Evolutionary conservation across 768 basidiomycete genomes (phyloP), one percentile per base, ranked within the genome.

Genomic region (Phaeotremella skinneri): DNA sequence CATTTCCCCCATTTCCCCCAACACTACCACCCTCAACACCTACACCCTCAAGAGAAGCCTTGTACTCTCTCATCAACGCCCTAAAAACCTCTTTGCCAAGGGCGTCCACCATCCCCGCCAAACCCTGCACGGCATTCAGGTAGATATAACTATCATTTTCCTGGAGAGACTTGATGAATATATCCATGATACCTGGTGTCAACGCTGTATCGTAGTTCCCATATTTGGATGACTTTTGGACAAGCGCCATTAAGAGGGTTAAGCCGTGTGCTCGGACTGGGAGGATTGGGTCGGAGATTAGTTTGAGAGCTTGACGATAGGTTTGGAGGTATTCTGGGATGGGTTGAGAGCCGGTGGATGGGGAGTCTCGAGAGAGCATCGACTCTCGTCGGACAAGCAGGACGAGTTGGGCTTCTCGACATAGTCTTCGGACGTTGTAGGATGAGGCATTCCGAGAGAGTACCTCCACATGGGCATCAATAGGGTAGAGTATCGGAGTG

Each of bases 91-190:
- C 86, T 62, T 82, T 83, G 2, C 89, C 90, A 59, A 85, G 84
- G 1, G 80, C 81, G 67, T 91, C 86, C 0, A 87, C 91, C 83
- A 97, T 86, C 3, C 83, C 85, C n/a, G 87, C 83, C 0, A 98
- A 81, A 0, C 93, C 93, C 68, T 92, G 90, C 14, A 94, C 87
- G 0, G 89, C 91, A 70, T 91, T 91, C 52, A 97, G 79, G 71
- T 91, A 97, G 55, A 97, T 85, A 75, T 91, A 97, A n/a, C 90
- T 91, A 69, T 98, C 94, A 37, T 92, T 88, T 61, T 96, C 91
- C 69, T 90, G 87, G 4, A 93, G 77, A 0, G 86, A 83, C 69
- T 89, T 85, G 62, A 93, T 76, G 74, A 97, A 94, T 55, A 96
- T 87, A 27, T 88, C 87, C 47, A 92, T 78, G 64, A 97, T 89